A percentile compares a stretch with the other conserved stretches of the same genome.
Conservation (phyloP, 2,329 filamentous ascomycete species). For the Alternaria ethzedia region DNA sequence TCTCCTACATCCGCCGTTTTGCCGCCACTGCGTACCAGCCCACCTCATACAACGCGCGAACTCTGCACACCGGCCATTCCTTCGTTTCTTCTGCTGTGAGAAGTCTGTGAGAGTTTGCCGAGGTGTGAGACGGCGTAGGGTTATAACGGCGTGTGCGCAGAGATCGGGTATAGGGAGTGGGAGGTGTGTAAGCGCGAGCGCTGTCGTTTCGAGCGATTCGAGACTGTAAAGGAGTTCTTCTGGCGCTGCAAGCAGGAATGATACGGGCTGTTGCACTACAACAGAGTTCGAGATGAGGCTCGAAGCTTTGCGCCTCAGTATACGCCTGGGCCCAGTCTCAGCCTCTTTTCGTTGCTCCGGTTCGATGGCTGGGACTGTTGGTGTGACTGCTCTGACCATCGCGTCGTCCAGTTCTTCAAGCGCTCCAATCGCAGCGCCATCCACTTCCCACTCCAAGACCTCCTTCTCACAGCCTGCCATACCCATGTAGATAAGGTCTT, state of each 20-base stretch:
- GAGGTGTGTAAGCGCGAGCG: conserved; percentile 34
- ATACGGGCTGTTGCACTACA: conserved; percentile 3
- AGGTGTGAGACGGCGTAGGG: conserved; percentile 34
- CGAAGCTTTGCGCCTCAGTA: conserved; percentile 31
- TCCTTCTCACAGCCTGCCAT: conserved; percentile 35
- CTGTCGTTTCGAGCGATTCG: conserved; percentile 44
- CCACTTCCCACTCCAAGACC: conserved; percentile 40
- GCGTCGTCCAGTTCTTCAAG: conserved; percentile 43
- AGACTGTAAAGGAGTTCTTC: conserved; percentile 37
- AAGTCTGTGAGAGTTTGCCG: conserved; percentile 34
- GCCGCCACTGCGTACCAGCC: conserved; percentile 38
- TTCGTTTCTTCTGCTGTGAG: conserved; percentile 26
- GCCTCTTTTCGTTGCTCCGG: background rate
- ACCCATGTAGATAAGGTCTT: conserved; percentile 38
- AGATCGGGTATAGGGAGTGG: conserved; percentile 36
- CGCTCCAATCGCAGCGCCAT: conserved; percentile 25
- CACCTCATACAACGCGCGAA: conserved; percentile 46
- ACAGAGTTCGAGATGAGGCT: conserved; percentile 3
- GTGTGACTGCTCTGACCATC: conserved; percentile 31
- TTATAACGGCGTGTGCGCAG: conserved; percentile 40
- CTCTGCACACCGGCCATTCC: conserved; percentile 32
- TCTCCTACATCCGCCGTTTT: conserved; percentile 39
- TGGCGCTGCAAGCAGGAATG: conserved; percentile 27
- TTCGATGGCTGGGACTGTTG: conserved; percentile 4
- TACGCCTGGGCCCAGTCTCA: conserved; percentile 13